Conservation (phyloP, 2,329 filamentous ascomycete genomes). For the Byssochlamys sp. region DNA sequence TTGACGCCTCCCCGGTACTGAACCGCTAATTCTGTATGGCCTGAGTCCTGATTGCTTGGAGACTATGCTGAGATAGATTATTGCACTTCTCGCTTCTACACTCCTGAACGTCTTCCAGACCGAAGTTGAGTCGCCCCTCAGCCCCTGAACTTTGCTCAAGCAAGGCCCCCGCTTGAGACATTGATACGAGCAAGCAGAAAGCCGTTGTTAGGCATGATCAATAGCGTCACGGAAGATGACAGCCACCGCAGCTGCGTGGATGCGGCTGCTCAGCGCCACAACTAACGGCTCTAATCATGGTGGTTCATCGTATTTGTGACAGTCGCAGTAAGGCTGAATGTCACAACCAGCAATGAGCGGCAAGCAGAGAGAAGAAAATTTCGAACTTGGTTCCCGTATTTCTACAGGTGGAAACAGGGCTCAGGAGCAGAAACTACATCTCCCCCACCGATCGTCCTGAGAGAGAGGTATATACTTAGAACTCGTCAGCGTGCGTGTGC, state of each 20-base stretch:
- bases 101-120: neutral
- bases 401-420: neutral
- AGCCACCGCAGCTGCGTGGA: neutral
- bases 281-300: neutral
- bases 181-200: neutral
- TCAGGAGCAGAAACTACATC: neutral
- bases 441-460: neutral
- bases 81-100: neutral
- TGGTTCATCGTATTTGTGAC: neutral
- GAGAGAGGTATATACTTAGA: neutral
- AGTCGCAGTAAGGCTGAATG: neutral
- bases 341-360: neutral
- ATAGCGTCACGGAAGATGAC: neutral
- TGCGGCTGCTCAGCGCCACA: neutral
- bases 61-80: neutral
- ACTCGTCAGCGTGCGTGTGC: neutral
- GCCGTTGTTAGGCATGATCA: neutral
- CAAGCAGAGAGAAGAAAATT: neutral
- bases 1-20: neutral
- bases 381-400: neutral
- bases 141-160: neutral
- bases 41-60: neutral
- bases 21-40: neutral
- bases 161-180: neutral
- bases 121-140: neutral